Conservation (phyloP, 2,329 filamentous ascomycete species). For the Colletotrichum musicola region DNA sequence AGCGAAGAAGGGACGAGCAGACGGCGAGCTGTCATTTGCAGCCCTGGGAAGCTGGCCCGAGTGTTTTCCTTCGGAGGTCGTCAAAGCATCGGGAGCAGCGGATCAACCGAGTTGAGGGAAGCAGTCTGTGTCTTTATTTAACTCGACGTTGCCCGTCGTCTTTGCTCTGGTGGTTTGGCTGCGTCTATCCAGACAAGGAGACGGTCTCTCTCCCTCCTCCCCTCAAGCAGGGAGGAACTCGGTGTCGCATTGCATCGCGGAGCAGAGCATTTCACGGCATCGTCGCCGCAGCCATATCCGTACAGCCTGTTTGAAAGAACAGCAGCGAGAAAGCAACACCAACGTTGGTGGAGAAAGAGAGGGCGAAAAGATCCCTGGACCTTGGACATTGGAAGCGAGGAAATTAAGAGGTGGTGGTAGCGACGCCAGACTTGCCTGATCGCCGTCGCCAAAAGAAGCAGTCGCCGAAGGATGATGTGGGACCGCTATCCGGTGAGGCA, state of each 20-base stretch:
- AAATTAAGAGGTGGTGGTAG: slow-evolving; percentile 25
- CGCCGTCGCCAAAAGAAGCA: background rate
- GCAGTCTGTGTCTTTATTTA: background rate
- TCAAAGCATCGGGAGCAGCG: background rate
- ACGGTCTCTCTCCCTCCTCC: too few species aligned
- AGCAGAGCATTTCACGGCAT: too few species aligned
- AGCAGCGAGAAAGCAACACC: too few species aligned
- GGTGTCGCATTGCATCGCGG: too few species aligned
- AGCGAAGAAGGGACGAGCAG: slow-evolving; percentile 28
- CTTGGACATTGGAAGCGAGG: background rate
- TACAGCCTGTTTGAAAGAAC: too few species aligned
- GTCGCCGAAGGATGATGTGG: slow-evolving; percentile 2
- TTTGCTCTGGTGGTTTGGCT: too few species aligned
- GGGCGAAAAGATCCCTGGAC: background rate
- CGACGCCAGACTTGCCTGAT: slow-evolving; percentile 16
- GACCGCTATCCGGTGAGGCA: slow-evolving; percentile 17
- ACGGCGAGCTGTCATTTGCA: slow-evolving; percentile 29
- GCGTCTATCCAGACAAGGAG: too few species aligned
- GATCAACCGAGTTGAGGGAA: too few species aligned
- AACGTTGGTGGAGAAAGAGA: too few species aligned
- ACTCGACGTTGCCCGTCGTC: background rate
- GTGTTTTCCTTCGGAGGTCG: background rate
- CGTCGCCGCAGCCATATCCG: too few species aligned
- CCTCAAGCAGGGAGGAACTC: too few species aligned
- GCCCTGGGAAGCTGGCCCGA: slow-evolving; percentile 10